Evolutionary conservation across 257 asterid genomes (phyloP), one percentile per base, ranked within the genome.

Genomic region (Sherardia arvensis): DNA sequence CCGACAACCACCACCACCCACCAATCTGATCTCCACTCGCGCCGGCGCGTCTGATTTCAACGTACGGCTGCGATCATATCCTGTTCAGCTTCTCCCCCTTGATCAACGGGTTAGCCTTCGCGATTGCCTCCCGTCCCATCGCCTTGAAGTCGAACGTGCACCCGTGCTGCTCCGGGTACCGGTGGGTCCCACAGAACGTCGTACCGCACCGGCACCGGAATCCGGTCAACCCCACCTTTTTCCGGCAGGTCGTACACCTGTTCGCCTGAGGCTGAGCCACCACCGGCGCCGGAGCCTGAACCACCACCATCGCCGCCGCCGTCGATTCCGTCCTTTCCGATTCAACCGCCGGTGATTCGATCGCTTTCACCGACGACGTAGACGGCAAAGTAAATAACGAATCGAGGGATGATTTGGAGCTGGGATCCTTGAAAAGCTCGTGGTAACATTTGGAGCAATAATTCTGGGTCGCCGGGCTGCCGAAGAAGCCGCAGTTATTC

Each of bases 91-190:
- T 90, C 22, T 65, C 77, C 0, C 79, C 95, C 69, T 75, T 87
- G 74, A 90, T 72, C 68, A 87, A 25, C 7, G 97, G 97, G 71
- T 90, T 90, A 0, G 86, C 97, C 85, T 78, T 90, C 3, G 95
- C 97, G 62, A 90, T 90, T 23, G 87, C 95, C 73, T 90, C 95
- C 74, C 85, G 78, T 12, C 97, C 97, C 80, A 77, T 61, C 18
- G 88, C 33, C 78, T 90, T 90, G 84, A 82, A 90, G 73, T 90
- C 94, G 45, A 90, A 85, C 9, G 76, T 26, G 67, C 97, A 90
- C 0, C 73, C 85, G 65, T 90, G 97, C n/a, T 75, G 86, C 69
- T 90, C 97, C 43, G 97, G 95, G 83, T 90, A 87, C 77, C 97
- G 69, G 53, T 90, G 97, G 74, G 78, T 74, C 81, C 95, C 94